Evolutionary conservation across 805 yeast species (phyloP), one percentile per base, ranked within the genome.

Genomic region (Sugiyamaella marilandica): DNA sequence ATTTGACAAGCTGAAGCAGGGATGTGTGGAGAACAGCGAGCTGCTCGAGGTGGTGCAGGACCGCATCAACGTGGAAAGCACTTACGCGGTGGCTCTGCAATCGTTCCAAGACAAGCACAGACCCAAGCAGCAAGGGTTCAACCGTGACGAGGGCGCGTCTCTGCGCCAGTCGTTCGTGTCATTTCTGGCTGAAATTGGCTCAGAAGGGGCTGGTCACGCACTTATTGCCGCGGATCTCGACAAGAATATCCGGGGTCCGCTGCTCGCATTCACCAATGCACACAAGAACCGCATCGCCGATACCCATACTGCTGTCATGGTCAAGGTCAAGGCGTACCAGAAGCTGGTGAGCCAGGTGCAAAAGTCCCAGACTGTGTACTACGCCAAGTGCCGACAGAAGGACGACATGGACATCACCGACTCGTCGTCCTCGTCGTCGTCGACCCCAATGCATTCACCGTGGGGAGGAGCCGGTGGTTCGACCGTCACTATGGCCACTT

Each of bases 21-120:
- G 95, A 0, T 74, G 84, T 51, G 74, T 71, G 32, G 95, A 88
- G 65, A 83, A 84, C 65, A 80, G 79, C 35, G 84, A 84, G 64
- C 80, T 83, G 58, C 72, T 85, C 8, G 73, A 72, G 19, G 65
- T 87, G 51, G 81, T 87, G 64, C 74, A 78, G 33, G 74, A 79
- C 19, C 70, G 92, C 57, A 81, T 83, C 78, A 84, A 80, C 29
- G 77, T 76, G 67, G 95, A 88, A 63, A 72, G 73, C n/a, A 63
- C 72, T 1, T 83, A 82, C 59, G 94, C 94, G 1, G 69, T 73
- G 18, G 79, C 76, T 36, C 67, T 87, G 37, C 72, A 73, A 39
- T 60, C 69, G 1, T 66, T 79, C 11, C 70, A 71, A 2, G 67
- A 62, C 34, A 66, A 68, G 26, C 72, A 74, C 33, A 62, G 67